These are phyloP conservation scores for Agaricus subrufescens DNA, from an alignment of 768 basidiomycete genomes.

Conservation along the genomic window DNA sequence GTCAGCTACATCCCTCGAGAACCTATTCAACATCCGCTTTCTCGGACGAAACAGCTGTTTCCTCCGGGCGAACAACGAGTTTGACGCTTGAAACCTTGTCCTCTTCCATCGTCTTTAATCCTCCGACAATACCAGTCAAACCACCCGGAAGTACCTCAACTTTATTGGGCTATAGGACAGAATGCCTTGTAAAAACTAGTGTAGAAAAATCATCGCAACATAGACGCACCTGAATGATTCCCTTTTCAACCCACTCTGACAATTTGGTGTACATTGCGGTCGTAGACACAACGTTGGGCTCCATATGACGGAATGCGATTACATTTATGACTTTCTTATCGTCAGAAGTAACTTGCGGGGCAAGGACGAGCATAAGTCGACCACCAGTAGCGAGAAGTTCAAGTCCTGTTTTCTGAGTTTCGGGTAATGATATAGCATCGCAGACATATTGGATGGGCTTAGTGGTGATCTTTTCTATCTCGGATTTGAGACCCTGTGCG, in stretches of 20 bases:
- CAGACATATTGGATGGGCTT: slow-evolving; percentile 19
- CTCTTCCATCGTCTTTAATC: too few species aligned
- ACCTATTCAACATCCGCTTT: too few species aligned
- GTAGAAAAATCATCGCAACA: too few species aligned
- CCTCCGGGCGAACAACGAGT: too few species aligned
- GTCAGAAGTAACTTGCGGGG: slow-evolving; percentile 17
- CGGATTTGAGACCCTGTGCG: slow-evolving; percentile 6
- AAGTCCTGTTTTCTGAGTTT: slow-evolving; percentile 20
- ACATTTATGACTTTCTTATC: slow-evolving; percentile 13
- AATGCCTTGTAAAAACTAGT: too few species aligned
- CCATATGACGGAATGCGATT: slow-evolving; percentile 17
- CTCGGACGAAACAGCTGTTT: too few species aligned
- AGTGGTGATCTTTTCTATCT: slow-evolving; percentile 17
- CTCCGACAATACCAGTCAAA: too few species aligned
- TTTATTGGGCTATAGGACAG: too few species aligned
- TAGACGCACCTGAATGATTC: slow-evolving; percentile 25
- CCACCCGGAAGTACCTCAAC: too few species aligned
- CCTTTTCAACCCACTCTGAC: slow-evolving; percentile 25
- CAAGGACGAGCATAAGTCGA: slow-evolving; percentile 28
- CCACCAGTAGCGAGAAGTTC: slow-evolving; percentile 29
- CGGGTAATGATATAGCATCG: slow-evolving; percentile 20
- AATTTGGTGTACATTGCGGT: slow-evolving; percentile 19
- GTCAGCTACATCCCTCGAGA: too few species aligned
- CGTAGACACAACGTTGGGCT: slow-evolving; percentile 16
- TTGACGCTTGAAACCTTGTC: too few species aligned